These are phyloP conservation scores for Ministeria vibrans DNA, from an alignment of 78 protist species.

Conservation along the genomic window DNA sequence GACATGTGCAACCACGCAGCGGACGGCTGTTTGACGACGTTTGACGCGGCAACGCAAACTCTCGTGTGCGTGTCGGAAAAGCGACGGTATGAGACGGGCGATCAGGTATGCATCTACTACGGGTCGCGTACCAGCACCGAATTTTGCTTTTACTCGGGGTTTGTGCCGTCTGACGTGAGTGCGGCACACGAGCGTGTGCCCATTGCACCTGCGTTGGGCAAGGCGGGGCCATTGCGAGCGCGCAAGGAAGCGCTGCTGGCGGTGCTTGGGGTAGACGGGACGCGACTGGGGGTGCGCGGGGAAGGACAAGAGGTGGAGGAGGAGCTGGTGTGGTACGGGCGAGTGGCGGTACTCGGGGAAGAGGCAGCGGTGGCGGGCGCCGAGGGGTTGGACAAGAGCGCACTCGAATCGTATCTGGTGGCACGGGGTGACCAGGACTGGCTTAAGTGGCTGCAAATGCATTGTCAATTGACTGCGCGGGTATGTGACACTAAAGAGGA, in stretches of 20 bases:
- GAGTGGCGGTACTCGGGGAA: neutral
- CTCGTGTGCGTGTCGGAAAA: slow-evolving; percentile 1
- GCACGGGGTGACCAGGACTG: too few relatives aligned
- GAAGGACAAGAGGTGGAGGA: too few relatives aligned
- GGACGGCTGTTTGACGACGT: neutral
- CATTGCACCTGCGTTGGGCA: neutral
- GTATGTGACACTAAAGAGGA: too few relatives aligned
- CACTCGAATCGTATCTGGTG: too few relatives aligned
- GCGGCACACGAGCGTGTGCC: neutral
- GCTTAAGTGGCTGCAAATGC: too few relatives aligned
- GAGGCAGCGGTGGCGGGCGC: neutral
- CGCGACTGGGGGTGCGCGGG: too few relatives aligned
- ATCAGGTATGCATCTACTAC: neutral
- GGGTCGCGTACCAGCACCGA: neutral
- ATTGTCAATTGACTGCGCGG: too few relatives aligned
- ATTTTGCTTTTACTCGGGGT: neutral
- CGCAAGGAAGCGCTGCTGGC: neutral
- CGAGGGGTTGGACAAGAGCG: too few relatives aligned
- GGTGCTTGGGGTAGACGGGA: neutral
- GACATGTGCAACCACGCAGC: neutral
- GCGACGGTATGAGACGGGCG: neutral
- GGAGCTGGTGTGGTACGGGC: neutral
- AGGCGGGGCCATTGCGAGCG: neutral
- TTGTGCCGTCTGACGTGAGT: neutral
- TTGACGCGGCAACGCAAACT: neutral